Conservation (phyloP, 1,284 basidiomycete species). For the Schizophyllum amplum region DNA sequence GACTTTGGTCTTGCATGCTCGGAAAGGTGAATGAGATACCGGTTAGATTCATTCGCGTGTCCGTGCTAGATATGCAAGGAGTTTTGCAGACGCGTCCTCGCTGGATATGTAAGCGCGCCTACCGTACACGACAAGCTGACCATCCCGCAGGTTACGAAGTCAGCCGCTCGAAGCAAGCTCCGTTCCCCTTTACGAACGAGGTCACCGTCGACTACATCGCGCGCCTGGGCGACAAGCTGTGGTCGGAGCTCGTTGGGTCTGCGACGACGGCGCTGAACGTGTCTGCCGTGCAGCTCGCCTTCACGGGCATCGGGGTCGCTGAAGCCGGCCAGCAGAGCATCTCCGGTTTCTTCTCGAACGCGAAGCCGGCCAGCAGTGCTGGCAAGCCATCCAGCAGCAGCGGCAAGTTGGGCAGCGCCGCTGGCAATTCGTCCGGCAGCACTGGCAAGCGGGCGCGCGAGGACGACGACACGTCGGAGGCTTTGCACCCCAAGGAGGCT, state of each 20-base stretch:
- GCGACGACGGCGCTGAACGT: constrained; percentile 49
- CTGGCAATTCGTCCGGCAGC: not conserved
- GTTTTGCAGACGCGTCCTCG: too few species aligned
- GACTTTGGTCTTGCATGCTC: constrained; percentile 72
- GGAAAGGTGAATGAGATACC: constrained; percentile 44
- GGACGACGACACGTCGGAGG: not conserved
- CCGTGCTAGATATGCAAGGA: constrained; percentile 1
- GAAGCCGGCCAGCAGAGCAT: constrained; percentile 84
- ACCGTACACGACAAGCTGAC: too few species aligned
- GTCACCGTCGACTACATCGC: constrained; percentile 75
- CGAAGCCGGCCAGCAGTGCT: constrained; percentile 22
- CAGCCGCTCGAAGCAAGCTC: constrained; percentile 68
- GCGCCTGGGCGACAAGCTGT: constrained; percentile 74
- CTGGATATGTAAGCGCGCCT: too few species aligned
- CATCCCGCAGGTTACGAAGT: constrained; percentile 50
- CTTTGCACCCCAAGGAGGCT: not conserved
- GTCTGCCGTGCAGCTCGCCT: constrained; percentile 69
- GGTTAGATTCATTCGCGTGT: constrained; percentile 1
- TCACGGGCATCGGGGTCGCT: constrained; percentile 74
- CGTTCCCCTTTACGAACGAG: constrained; percentile 74
- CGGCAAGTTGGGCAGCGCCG: too few species aligned
- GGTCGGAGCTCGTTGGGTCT: constrained; percentile 71
- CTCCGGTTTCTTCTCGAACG: constrained; percentile 68
- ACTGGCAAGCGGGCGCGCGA: not conserved
- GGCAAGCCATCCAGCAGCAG: not conserved